Conservation (phyloP, 768 basidiomycete genomes). For the Termitomyces sp. region DNA sequence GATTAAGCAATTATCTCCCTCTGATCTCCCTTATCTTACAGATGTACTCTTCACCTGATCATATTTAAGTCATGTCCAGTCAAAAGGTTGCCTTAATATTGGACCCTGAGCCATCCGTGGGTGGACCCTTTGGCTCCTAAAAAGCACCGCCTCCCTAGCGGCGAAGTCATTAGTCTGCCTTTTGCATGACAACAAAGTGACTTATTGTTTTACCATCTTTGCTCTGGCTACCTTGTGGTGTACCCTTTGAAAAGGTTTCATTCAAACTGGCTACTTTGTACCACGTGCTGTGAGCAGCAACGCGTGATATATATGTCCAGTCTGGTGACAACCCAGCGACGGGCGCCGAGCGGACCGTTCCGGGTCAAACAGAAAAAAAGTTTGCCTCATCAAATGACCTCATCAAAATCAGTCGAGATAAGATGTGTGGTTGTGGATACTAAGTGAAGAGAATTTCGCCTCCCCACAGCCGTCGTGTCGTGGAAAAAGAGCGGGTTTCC, state of each 20-base stretch:
- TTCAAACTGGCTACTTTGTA: too few relatives aligned
- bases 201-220: too few relatives aligned
- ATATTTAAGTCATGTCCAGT: not conserved
- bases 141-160: not conserved
- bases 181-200: too few relatives aligned
- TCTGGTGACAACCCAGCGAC: not conserved
- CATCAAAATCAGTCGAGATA: too few relatives aligned
- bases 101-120: not conserved
- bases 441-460: too few relatives aligned
- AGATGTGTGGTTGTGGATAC: not conserved
- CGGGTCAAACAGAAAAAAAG: too few relatives aligned
- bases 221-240: too few relatives aligned
- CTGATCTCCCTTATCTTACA: not conserved
- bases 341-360: not conserved
- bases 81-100: not conserved
- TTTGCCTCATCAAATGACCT: too few relatives aligned
- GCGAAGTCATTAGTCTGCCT: not conserved
- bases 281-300: too few relatives aligned
- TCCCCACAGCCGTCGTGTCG: not conserved
- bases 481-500: constrained; percentile 14
- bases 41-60: not conserved
- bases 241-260: too few relatives aligned
- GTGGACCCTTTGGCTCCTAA: not conserved
- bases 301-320: too few relatives aligned
- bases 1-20: not conserved